Conservation (phyloP, 805 yeast genomes). For the Pichia eremophila region DNA sequence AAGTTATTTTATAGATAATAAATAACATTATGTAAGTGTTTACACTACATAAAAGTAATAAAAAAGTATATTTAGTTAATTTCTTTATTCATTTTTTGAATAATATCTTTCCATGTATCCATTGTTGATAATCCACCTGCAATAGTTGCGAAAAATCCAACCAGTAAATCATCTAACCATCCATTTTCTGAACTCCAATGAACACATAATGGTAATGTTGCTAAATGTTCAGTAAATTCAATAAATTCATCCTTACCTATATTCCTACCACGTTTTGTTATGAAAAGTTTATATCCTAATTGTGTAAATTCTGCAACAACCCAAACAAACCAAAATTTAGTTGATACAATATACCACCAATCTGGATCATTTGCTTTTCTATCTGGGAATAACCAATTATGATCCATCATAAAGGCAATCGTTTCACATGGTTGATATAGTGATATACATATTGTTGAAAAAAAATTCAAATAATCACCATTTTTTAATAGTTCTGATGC, state of each 20-base stretch:
- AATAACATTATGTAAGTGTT: too few species aligned
- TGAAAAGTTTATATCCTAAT: background rate
- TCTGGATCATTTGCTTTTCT: constrained; percentile 8
- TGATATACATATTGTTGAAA: constrained; percentile 11
- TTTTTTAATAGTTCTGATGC: constrained; percentile 1
- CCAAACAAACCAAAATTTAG: constrained; percentile 28
- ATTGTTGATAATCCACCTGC: constrained; percentile 16
- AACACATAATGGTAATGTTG: constrained; percentile 28
- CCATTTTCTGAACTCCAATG: constrained; percentile 31
- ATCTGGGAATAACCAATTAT: constrained; percentile 21
- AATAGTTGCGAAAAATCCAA: constrained; percentile 28
- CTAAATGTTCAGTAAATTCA: constrained; percentile 22
- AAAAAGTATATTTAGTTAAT: background rate
- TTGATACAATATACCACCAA: constrained; percentile 25
- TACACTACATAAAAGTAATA: too few species aligned
- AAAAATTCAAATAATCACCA: constrained; percentile 7
- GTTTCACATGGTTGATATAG: constrained; percentile 29
- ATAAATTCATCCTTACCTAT: constrained; percentile 8
- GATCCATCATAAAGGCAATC: constrained; percentile 26
- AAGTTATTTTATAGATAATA: too few species aligned
- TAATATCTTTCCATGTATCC: constrained; percentile 15
- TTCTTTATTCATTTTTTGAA: constrained; percentile 6
- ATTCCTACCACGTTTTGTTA: constrained; percentile 8
- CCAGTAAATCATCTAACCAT: constrained; percentile 23
- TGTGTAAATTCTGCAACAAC: constrained; percentile 24